These are phyloP conservation scores for Phaeosphaeriaceae sp. DNA, from an alignment of 2,329 filamentous ascomycete species.

Conservation along the genomic window DNA sequence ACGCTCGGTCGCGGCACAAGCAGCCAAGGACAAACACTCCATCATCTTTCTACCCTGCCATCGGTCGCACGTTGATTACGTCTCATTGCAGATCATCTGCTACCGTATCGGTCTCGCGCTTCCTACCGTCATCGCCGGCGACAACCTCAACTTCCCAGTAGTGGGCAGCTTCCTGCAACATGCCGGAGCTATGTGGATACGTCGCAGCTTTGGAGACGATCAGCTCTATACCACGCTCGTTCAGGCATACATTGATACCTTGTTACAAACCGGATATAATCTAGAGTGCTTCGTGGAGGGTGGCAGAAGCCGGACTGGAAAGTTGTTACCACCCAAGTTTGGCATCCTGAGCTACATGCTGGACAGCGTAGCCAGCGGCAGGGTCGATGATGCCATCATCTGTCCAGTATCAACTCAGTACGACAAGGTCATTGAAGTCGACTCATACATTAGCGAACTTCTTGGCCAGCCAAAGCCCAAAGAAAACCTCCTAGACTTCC, in stretches of 20 bases:
- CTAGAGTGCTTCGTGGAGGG: conserved; percentile 99
- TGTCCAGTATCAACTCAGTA: conserved; percentile 98
- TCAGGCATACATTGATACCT: conserved; percentile 91
- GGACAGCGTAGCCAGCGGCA: conserved; percentile 86
- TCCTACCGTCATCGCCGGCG: conserved; percentile 91
- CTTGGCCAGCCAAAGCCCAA: conserved; percentile 94
- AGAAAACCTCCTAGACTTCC: conserved; percentile 88
- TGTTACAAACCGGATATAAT: conserved; percentile 90
- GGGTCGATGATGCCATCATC: conserved; percentile 89
- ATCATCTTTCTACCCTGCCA: conserved; percentile 97
- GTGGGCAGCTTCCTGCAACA: conserved; percentile 91
- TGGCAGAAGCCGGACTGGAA: conserved; percentile 89
- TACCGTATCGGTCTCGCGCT: conserved; percentile 89
- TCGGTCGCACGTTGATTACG: conserved; percentile 94
- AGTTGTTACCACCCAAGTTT: conserved; percentile 92
- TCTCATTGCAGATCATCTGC: conserved; percentile 93
- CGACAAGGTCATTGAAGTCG: conserved; percentile 96
- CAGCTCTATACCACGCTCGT: conserved; percentile 90
- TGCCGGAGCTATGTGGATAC: conserved; percentile 92
- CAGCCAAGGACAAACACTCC: conserved; percentile 86
- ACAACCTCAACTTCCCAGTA: conserved; percentile 94
- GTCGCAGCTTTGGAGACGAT: conserved; percentile 90
- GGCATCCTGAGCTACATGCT: conserved; percentile 92
- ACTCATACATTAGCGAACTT: conserved; percentile 90
- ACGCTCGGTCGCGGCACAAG: conserved; percentile 81